phyloP scores from a whole-genome alignment of 371 early-diverging fungal genomes.

The Vairimorpha necatrix region DNA sequence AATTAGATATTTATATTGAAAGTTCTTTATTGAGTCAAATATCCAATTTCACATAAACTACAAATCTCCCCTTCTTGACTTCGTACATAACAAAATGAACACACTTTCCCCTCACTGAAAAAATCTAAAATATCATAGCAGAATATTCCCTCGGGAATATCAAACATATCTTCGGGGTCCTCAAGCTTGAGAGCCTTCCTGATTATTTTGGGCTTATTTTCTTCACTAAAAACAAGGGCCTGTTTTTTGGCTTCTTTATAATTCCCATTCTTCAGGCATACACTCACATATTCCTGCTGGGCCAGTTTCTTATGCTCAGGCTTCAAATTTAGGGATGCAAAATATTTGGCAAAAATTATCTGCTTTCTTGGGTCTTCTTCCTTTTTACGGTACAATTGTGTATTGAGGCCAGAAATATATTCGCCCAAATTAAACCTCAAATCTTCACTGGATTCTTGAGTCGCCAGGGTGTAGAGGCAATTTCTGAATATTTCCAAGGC shows the following conservation, averaged over 20 bases:
- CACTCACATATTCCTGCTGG: conserved; percentile 14
- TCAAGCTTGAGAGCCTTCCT: conserved; percentile 14
- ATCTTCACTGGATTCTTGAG: neutral
- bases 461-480: neutral
- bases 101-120: neutral
- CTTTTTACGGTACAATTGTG: conserved; percentile 49
- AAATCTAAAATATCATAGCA: conserved; percentile 36
- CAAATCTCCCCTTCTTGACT: conserved; percentile 22
- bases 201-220: neutral
- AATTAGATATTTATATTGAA: neutral
- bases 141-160: conserved; percentile 1
- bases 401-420: conserved; percentile 51
- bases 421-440: conserved; percentile 26
- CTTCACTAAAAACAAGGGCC: neutral
- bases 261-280: conserved; percentile 58
- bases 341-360: conserved; percentile 51
- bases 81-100: conserved; percentile 34
- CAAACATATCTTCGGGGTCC: conserved; percentile 13
- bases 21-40: conserved; percentile 14
- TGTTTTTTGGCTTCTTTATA: conserved; percentile 48
- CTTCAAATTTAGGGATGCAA: conserved; percentile 41
- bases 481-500: conserved; percentile 45
- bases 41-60: conserved; percentile 39
- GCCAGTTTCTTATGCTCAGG: conserved; percentile 42
- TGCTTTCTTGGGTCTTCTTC: conserved; percentile 29